These are phyloP conservation scores for Aspergillus sp. DNA, from an alignment of 2,329 filamentous ascomycete genomes.

Conservation along the genomic window DNA sequence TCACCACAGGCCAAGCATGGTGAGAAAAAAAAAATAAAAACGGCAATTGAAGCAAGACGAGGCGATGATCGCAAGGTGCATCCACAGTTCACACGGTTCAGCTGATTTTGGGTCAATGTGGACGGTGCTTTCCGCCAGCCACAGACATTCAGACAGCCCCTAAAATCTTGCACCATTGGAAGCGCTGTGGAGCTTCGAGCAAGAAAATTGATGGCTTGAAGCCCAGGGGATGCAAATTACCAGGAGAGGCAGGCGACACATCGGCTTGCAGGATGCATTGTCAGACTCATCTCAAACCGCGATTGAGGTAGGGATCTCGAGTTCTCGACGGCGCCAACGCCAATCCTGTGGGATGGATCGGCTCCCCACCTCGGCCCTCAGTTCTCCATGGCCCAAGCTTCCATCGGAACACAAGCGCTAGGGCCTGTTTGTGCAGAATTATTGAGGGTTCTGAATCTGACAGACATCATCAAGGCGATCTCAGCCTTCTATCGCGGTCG, in stretches of 20 bases:
- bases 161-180: background rate
- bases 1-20: background rate
- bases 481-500: too few species aligned
- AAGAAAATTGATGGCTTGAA: conserved; percentile 1
- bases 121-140: conserved; percentile 15
- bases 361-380: background rate
- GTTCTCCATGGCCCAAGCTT: conserved; percentile 1
- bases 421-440: background rate
- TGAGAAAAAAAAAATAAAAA: conserved; percentile 1
- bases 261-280: background rate
- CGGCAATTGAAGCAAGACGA: conserved; percentile 4
- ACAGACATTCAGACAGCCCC: conserved; percentile 1
- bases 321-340: background rate
- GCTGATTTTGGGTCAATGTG: conserved; percentile 9
- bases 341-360: background rate
- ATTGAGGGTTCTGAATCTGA: background rate
- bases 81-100: conserved; percentile 7
- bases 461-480: too few species aligned
- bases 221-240: conserved; percentile 9
- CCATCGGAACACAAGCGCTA: background rate
- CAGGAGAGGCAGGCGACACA: conserved; percentile 5
- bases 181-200: background rate
- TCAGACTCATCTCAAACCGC: background rate
- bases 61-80: background rate
- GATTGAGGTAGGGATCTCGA: conserved; percentile 2